Evolutionary conservation across 2,329 filamentous ascomycete genomes (phyloP), one percentile per base, ranked within the genome.

Genomic region (Stemphylium beticola): DNA sequence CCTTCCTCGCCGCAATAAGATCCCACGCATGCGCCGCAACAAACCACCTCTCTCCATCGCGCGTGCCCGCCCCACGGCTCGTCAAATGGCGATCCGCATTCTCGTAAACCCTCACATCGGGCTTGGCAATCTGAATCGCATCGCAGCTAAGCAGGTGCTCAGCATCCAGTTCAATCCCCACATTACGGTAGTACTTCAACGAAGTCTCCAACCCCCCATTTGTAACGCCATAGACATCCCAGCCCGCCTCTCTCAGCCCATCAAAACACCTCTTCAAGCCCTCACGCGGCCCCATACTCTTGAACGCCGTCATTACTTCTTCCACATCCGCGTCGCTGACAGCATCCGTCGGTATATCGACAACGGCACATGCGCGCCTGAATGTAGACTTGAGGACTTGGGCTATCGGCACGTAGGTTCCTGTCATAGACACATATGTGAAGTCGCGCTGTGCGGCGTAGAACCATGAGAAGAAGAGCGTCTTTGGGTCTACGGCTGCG

Each of bases 361-460:
- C 60, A 2, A 64, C 53, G 4, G 45, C 32, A 14, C 62, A 67
- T 10, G 65, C 65, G 18, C 64, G 64, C 2, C 53, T 53, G 49
- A 67, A 62, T 1, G 65, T 68, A 33, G 57, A 49, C 15, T 41
- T 56, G 1, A 68, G 55, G 14, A 68, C 43, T 14, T 61, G 53
- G 2, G 64, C 64, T n/a, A 68, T 68, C 12, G 65, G 65, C 31
- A 52, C 60, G 49, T 68, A 68, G 2, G 58, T 45, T 0, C 56
- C 57, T 1, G 36, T 42, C 4, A 68, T 51, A n/a, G 58, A 63
- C 1, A 62, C 49, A 22, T 68, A 68, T 17, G 65, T 68, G 32
- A 68, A 68, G 55, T 68, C 65, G 20, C 65, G 64, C 10, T 68
- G 65, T 0, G 64, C 65, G 7, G 65, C 64, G 33, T 68, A 68